A percentile compares a stretch with the other conserved stretches of the same genome.
phyloP scores from a whole-genome alignment of 192 early-diverging fungal genomes.

The Backusella macrospora region DNA sequence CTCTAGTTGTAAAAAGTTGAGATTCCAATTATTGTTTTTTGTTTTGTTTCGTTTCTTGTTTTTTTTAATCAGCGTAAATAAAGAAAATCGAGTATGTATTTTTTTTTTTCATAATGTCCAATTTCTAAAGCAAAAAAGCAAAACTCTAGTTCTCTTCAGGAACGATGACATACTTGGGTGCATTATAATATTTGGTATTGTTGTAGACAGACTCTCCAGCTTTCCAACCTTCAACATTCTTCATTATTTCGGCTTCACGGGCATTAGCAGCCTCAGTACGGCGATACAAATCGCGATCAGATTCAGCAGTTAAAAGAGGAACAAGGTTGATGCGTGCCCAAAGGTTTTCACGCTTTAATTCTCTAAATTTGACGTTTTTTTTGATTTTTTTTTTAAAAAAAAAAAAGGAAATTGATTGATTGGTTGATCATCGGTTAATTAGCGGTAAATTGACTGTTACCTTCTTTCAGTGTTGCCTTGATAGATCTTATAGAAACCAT shows the following conservation, averaged over 20 bases:
- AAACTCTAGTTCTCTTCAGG: conserved; percentile 53
- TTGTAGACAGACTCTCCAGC: conserved; percentile 89
- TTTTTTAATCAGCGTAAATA: conserved; percentile 11
- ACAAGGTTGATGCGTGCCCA: conserved; percentile 93
- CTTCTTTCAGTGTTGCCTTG: conserved; percentile 70
- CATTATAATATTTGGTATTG: conserved; percentile 82
- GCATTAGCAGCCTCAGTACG: conserved; percentile 71
- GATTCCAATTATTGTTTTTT: background rate
- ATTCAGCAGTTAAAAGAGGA: conserved; percentile 91
- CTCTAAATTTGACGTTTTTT: conserved; percentile 52
- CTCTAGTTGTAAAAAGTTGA: background rate
- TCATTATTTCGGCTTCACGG: conserved; percentile 87
- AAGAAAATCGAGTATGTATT: background rate
- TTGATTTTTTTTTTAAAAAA: background rate
- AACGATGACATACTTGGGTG: conserved; percentile 67
- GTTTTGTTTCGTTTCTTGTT: background rate
- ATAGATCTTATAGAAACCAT: conserved; percentile 77
- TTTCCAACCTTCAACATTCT: conserved; percentile 78
- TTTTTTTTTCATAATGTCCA: conserved; percentile 5
- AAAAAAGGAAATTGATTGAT: background rate
- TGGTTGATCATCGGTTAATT: background rate
- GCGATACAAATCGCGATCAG: conserved; percentile 88
- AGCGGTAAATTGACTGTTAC: conserved; percentile 46
- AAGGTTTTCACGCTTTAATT: conserved; percentile 88
- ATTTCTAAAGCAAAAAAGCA: conserved; percentile 7